Base-by-base conservation (phyloP, 192 early-diverging fungal genomes). In the Coemansia sp. region DNA sequence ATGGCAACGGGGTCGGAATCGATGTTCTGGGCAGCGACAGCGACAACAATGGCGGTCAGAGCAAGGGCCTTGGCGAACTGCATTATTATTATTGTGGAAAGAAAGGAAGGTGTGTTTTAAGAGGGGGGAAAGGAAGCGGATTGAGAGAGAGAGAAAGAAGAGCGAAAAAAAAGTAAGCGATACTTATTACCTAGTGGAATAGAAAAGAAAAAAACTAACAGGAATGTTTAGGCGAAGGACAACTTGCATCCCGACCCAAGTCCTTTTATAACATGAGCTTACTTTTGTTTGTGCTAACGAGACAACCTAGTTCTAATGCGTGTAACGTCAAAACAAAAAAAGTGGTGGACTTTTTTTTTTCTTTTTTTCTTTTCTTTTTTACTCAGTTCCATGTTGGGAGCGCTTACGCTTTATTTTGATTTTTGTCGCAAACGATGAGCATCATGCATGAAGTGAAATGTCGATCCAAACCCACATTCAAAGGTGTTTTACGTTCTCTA, bases 1-100 rank as follows among this genome's bases (percentile, higher is more conserved):
- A 64, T 66, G 69, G 48, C 71, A 17, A 48, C 18, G 22, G 52
- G 34, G 18, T 48, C 54, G 8, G 49, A 62, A n/a, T 66, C 72
- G 22, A 66, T 68, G 22, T 70, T 33, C 68, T 80, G 72, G n/a
- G 77, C 77, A 48, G 57, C 48, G 31, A 75, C 77, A 34, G 69
- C 72, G 55, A 58, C 66, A 25, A 69, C 77, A 51, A 80, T 11
- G 52, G 77, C 68, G 30, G 77, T 25, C 57, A 80, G 32, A 50
- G 72, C 77, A 49, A 80, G 36, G 42, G 72, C 49, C 68, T 74
- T 75, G 64, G 77, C 72, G 64, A 80, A 75, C 77, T 80, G 77
- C 77, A 80, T 80, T 77, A 56, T 77, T 38, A 38, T n/a, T 52
- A 52, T 52, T 52, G 25, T 7, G 10, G 36, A 10, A 38, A 38